Evolutionary conservation across 1,139 yeast genomes (phyloP), one percentile per base, ranked within the genome.

Genomic region (Geotrichum histeridarum): DNA sequence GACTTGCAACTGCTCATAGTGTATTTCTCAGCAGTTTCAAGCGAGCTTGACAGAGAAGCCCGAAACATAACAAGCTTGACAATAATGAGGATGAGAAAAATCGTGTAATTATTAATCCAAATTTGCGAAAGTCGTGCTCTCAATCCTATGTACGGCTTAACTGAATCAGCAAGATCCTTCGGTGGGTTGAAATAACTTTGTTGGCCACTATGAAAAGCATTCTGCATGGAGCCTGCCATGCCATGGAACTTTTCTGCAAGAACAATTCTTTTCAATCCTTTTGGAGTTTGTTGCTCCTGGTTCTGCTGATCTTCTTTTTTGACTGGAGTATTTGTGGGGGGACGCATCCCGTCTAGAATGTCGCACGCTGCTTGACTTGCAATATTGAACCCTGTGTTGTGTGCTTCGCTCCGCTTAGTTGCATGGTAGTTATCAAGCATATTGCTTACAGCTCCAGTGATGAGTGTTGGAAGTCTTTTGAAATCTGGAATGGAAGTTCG

Each of bases 1-100:
- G 75, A 63, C 1, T 68, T 63, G 62, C 91, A 84, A 2, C 67
- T 63, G n/a, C 58, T 53, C 22, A 60, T 39, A 0, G 69, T 61
- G 36, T 65, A 60, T n/a, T 53, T 54, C 35, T 62, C 57, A 11
- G 69, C 69, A 0, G 63, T 51, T 4, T 55, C 54, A 11, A 73
- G 59, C 5, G 67, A 63, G 22, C 54, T 54, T 8, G 54, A 36
- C 2, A 73, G 58, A 6, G 64, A 55, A 8, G 51, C 55, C 18
- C 58, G 51, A 42, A 72, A 69, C 2, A 73, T 57, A 5, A 62
- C 56, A 7, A 73, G 58, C 55, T 73, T 70, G n/a, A 70, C 62
- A 8, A 70, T 60, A 30, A 67, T 57, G 8, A 73, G 55, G 4
- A 71, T 50, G 4, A 69, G 52, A 4, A 67, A 57, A 4, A 71